These are phyloP conservation scores for Blastobotrys aristatus DNA, from an alignment of 1,139 yeast genomes.

Conservation along the genomic window DNA sequence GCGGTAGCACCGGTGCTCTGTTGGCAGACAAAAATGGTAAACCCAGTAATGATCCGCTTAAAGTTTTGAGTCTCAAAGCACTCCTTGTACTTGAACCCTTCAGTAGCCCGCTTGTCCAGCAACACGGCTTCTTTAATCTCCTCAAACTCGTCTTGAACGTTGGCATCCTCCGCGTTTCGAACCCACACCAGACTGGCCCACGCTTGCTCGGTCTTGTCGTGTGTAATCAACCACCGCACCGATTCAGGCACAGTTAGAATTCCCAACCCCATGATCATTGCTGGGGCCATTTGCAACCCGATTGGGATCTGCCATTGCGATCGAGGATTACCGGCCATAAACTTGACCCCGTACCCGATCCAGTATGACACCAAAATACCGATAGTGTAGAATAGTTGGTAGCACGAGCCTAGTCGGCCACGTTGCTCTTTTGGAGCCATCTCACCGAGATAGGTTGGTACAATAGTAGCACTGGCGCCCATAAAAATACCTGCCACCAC, in stretches of 20 bases:
- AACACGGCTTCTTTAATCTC: constrained; percentile 11
- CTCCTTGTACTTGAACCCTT: constrained; percentile 7
- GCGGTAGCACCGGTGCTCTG: constrained; percentile 70
- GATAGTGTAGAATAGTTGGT: constrained; percentile 33
- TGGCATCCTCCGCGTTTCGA: not conserved
- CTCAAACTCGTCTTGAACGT: constrained; percentile 7
- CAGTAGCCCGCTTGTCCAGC: constrained; percentile 2
- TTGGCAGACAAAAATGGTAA: constrained; percentile 46
- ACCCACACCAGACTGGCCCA: constrained; percentile 6
- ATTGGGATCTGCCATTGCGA: constrained; percentile 27
- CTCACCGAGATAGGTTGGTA: constrained; percentile 65
- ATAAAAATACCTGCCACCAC: constrained; percentile 57
- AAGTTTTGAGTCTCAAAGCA: constrained; percentile 6
- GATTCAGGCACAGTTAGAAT: constrained; percentile 50
- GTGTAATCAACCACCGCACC: constrained; percentile 43
- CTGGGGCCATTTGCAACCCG: constrained; percentile 45
- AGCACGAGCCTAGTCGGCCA: constrained; percentile 42
- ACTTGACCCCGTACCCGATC: constrained; percentile 31
- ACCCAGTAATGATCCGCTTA: constrained; percentile 16
- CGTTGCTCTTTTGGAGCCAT: constrained; percentile 53
- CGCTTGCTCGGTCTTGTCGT: constrained; percentile 11
- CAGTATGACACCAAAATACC: constrained; percentile 42
- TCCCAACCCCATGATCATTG: constrained; percentile 39
- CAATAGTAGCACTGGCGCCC: constrained; percentile 59
- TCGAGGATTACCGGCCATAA: constrained; percentile 11